phyloP scores from a whole-genome alignment of 1,284 basidiomycete genomes.

The Boletus mariae region DNA sequence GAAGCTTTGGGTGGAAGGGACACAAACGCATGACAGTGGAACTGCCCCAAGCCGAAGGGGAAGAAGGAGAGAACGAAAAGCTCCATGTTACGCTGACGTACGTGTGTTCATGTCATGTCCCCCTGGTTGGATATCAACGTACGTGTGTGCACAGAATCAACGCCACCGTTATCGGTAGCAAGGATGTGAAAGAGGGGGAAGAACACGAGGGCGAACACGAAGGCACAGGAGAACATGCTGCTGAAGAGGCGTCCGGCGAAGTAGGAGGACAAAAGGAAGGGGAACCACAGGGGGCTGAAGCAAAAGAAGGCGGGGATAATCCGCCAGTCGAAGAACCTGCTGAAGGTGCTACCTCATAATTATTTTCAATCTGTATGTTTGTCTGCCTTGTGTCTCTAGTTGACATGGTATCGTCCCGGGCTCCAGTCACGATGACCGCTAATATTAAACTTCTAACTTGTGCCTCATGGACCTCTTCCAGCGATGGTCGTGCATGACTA shows the following conservation, averaged over 20 bases:
- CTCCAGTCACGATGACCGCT: no score
- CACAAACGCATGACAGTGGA: slow-evolving; percentile 64
- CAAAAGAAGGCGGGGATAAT: slow-evolving; percentile 20
- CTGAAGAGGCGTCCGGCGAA: slow-evolving; percentile 19
- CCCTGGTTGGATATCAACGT: slow-evolving; percentile 5
- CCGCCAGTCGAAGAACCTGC: slow-evolving; percentile 16
- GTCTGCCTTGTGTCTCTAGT: slow-evolving; percentile 6
- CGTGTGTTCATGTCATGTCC: slow-evolving; percentile 28
- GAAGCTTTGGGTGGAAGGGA: slow-evolving; percentile 81
- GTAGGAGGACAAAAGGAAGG: slow-evolving; percentile 12
- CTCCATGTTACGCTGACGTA: slow-evolving; percentile 75
- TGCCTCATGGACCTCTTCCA: no score
- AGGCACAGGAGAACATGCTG: slow-evolving; percentile 12
- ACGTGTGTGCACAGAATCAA: slow-evolving; percentile 51
- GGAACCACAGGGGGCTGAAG: slow-evolving; percentile 4
- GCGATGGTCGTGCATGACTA: no score
- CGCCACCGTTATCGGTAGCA: slow-evolving; percentile 74
- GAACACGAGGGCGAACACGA: slow-evolving; percentile 25
- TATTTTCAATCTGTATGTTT: slow-evolving; percentile 7
- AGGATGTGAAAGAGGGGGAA: slow-evolving; percentile 44
- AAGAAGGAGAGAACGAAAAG: slow-evolving; percentile 52
- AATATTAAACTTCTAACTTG: no score
- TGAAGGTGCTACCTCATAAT: slow-evolving; percentile 18
- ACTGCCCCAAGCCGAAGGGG: slow-evolving; percentile 49
- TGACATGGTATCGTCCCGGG: background rate